Percentiles rank a stretch among this genome's conserved stretches.
These are phyloP conservation scores for Kwoniella sp. DNA, from an alignment of 768 basidiomycete species.

Conservation along the genomic window DNA sequence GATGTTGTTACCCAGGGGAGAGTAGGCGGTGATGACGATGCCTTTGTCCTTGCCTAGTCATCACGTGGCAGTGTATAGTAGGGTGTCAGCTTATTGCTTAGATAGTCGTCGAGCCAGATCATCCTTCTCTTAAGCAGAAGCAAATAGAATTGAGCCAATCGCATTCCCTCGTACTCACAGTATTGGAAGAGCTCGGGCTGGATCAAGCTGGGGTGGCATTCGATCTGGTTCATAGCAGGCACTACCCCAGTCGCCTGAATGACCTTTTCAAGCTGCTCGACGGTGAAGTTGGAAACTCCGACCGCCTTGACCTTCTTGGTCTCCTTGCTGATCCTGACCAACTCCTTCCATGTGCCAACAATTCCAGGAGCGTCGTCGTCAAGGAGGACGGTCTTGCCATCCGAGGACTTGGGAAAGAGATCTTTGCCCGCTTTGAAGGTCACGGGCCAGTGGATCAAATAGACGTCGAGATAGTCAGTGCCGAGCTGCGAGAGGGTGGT, in stretches of 20 bases:
- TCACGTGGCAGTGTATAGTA: too few species aligned
- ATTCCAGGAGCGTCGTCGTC: conserved; percentile 30
- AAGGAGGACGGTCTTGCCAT: conserved; percentile 19
- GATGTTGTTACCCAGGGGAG: conserved; percentile 46
- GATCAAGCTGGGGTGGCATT: conserved; percentile 68
- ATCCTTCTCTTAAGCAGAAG: too few species aligned
- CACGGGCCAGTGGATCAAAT: conserved; percentile 57
- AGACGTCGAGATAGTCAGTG: conserved; percentile 75
- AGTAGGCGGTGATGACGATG: conserved; percentile 50
- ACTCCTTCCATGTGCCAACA: conserved; percentile 58
- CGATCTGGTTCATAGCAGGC: conserved; percentile 79
- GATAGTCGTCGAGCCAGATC: too few species aligned
- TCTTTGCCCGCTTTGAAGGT: conserved; percentile 30
- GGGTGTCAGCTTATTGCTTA: too few species aligned
- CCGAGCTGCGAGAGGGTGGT: conserved; percentile 75
- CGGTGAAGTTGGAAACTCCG: conserved; percentile 55
- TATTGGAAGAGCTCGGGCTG: conserved; percentile 38
- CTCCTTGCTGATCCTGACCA: conserved; percentile 69
- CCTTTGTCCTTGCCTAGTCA: conserved; percentile 45
- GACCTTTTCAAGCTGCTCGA: conserved; percentile 61
- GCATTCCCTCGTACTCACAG: conserved; percentile 18
- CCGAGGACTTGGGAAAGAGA: conserved; percentile 21
- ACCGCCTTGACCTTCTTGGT: conserved; percentile 74
- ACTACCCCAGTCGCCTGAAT: conserved; percentile 72
- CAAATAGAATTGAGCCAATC: neutral